phyloP scores from a whole-genome alignment of 768 basidiomycete genomes.

The Boletus huronensis region DNA sequence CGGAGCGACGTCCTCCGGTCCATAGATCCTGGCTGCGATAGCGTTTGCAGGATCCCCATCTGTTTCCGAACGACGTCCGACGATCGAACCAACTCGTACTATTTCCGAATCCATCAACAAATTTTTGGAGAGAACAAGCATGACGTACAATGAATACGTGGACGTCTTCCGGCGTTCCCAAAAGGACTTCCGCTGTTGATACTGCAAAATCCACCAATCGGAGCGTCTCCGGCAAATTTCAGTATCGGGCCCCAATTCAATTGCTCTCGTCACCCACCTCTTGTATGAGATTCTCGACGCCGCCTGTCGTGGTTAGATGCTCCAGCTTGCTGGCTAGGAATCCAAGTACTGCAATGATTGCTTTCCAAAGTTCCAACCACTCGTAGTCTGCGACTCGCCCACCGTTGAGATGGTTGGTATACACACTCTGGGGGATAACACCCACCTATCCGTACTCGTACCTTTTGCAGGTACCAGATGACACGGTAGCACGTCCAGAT shows the following conservation, averaged over 20 bases:
- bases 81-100: conserved; percentile 69
- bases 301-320: conserved; percentile 48
- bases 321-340: conserved; percentile 57
- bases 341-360: conserved; percentile 49
- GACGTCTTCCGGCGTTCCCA: conserved; percentile 51
- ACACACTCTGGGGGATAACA: not conserved
- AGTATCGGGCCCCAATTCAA: not conserved
- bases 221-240: conserved; percentile 39
- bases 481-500: conserved; percentile 52
- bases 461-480: conserved; percentile 55
- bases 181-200: conserved; percentile 48
- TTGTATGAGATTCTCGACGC: conserved; percentile 48
- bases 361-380: conserved; percentile 64
- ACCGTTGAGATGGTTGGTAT: not conserved
- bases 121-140: not conserved
- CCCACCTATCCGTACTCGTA: conserved; percentile 53
- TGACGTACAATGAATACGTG: conserved; percentile 61
- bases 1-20: conserved; percentile 25
- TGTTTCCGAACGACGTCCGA: conserved; percentile 49
- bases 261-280: conserved; percentile 41
- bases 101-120: not conserved
- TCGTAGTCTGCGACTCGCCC: conserved; percentile 46
- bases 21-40: conserved; percentile 31
- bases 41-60: conserved; percentile 38
- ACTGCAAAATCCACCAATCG: conserved; percentile 50